phyloP scores from a whole-genome alignment of 2,329 filamentous ascomycete genomes.

The Albifimbria verrucaria region DNA sequence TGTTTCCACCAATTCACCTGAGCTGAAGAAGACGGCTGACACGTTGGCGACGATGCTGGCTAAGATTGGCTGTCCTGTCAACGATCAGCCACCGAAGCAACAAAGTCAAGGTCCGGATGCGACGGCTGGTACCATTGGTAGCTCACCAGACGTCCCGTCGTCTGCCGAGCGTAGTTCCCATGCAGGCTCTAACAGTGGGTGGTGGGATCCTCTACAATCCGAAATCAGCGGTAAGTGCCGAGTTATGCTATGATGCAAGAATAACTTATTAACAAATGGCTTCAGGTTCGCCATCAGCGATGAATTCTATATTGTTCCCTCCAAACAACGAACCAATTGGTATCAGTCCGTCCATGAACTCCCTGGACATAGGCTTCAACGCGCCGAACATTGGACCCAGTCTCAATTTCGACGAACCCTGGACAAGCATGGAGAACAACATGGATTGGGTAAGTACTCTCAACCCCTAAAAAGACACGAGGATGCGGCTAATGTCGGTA shows the following conservation, averaged over 20 bases:
- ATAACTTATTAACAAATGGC: not conserved
- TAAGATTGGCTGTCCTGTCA: slow-evolving; percentile 33
- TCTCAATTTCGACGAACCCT: slow-evolving; percentile 31
- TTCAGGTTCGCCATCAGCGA: not conserved
- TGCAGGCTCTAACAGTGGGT: not conserved
- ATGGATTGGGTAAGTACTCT: slow-evolving; percentile 36
- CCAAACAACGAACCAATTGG: slow-evolving; percentile 5
- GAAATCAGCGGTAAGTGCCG: slow-evolving; percentile 8
- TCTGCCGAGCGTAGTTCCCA: not conserved
- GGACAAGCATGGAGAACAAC: slow-evolving; percentile 28
- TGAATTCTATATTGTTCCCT: not conserved
- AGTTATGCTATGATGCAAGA: slow-evolving; percentile 4
- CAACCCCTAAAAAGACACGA: not conserved
- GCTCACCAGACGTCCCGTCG: not conserved
- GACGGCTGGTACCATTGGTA: not conserved
- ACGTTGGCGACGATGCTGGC: slow-evolving; percentile 43
- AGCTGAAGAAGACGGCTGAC: slow-evolving; percentile 43
- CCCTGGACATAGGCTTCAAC: slow-evolving; percentile 14
- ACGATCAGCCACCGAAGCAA: slow-evolving; percentile 7
- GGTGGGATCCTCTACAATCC: slow-evolving; percentile 9
- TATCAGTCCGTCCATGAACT: slow-evolving; percentile 12
- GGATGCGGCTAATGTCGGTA: not conserved
- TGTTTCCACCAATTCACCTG: slow-evolving; percentile 31
- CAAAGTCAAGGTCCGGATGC: not conserved
- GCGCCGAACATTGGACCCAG: slow-evolving; percentile 4